Evolutionary conservation across 495 filamentous ascomycete genomes (phyloP), one percentile per base, ranked within the genome.

Genomic region (Haplographium delicatum): DNA sequence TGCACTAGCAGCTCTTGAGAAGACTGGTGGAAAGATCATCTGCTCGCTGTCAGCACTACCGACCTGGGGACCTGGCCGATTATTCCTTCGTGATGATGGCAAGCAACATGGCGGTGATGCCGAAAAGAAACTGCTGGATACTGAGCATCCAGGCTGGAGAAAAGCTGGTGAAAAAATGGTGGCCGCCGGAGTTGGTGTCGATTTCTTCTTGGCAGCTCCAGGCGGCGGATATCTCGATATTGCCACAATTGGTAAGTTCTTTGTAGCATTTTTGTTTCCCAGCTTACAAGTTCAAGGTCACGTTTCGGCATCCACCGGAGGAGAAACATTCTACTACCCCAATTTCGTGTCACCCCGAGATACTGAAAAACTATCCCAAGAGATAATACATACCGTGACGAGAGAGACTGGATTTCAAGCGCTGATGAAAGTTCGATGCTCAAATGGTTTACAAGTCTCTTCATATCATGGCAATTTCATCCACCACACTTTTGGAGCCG

Each of bases 351-450:
- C 83, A 10, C 87, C 86, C 4, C 80, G 93, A 11, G 93, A 99
- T 63, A 78, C 81, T 26, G 72, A 84, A 49, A 93, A 90, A 68
- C 72, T 97, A n/a, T 82, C 80, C 3, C 75, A 85, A 33, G 93
- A 99, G 66, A 77, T 99, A 56, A 78, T 82, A 47, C 93, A 96
- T 61, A 83, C 86, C 5, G 81, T 95, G n/a, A 89, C 82, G 1
- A 75, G 93, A 51, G 91, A 96, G 63, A 95, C 91, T 15, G 93
- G 93, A 23, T 99, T 91, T 62, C 91, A 96, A 69, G 89, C 90
- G 6, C 75, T 97, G 58, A 93, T 99, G 89, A 99, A 99, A 73
- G 93, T 97, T 44, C 85, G 93, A 37, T 99, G 93, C 68, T 95
- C 89, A 6, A 97, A 94, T 62, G 93, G 93, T 13, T 78, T 99